phyloP scores from a whole-genome alignment of 2,329 filamentous ascomycete genomes.

The Chrysoporthe puriensis region DNA sequence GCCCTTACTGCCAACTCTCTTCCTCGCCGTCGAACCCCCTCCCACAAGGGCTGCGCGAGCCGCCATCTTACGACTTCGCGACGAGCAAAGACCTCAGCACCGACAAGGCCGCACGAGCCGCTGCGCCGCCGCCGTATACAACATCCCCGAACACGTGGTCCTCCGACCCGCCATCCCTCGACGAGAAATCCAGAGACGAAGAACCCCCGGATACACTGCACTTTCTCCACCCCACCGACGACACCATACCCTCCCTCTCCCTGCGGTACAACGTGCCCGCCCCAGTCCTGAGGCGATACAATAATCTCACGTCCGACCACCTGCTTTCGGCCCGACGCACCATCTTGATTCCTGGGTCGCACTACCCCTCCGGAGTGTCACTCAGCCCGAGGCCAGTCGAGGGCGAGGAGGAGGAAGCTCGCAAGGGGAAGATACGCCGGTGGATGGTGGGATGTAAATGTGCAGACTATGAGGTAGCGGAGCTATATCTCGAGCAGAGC shows the following conservation, averaged over 20 bases:
- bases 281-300: constrained; percentile 63
- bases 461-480: constrained; percentile 73
- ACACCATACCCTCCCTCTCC: constrained; percentile 70
- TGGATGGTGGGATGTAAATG: constrained; percentile 84
- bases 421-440: constrained; percentile 71
- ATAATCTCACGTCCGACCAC: constrained; percentile 73
- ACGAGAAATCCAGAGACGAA: not conserved
- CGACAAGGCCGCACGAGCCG: not conserved
- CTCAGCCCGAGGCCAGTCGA: constrained; percentile 73
- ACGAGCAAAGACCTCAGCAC: constrained; percentile 37
- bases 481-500: constrained; percentile 73
- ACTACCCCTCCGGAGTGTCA: constrained; percentile 48
- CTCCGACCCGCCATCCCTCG: not conserved
- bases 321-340: constrained; percentile 71
- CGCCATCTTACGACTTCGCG: constrained; percentile 64
- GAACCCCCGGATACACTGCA: constrained; percentile 69
- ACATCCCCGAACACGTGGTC: constrained; percentile 21
- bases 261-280: constrained; percentile 73
- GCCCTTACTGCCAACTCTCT: constrained; percentile 79
- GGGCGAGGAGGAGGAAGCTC: constrained; percentile 72
- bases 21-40: constrained; percentile 57
- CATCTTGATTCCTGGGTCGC: constrained; percentile 70
- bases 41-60: constrained; percentile 67
- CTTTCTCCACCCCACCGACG: constrained; percentile 71
- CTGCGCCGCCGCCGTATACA: constrained; percentile 32